A percentile compares a stretch with the other conserved stretches of the same genome.
phyloP scores from a whole-genome alignment of 2,329 filamentous ascomycete genomes.

The Rhynchosporium secalis region DNA sequence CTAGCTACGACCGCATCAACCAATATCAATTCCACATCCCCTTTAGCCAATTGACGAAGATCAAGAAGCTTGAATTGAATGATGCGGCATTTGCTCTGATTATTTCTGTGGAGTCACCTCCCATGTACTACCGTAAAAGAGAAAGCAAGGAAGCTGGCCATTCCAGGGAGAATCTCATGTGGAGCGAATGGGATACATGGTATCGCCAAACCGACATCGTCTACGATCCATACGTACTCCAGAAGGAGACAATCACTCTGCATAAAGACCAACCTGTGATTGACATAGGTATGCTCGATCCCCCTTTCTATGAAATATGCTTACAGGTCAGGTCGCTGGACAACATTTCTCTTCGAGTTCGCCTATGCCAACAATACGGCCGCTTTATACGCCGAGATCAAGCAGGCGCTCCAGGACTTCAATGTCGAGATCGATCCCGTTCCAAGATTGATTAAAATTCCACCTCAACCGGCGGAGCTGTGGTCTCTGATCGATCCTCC shows the following conservation, averaged over 20 bases:
- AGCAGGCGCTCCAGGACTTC: slow-evolving; percentile 60
- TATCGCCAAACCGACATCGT: slow-evolving; percentile 64
- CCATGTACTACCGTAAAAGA: slow-evolving; percentile 40
- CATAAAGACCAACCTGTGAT: slow-evolving; percentile 53
- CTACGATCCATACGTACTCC: slow-evolving; percentile 43
- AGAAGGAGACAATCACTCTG: slow-evolving; percentile 45
- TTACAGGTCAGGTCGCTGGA: slow-evolving; percentile 56
- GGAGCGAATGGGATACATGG: slow-evolving; percentile 60
- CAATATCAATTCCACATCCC: slow-evolving; percentile 42
- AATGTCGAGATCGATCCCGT: slow-evolving; percentile 60
- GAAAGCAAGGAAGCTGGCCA: slow-evolving; percentile 39
- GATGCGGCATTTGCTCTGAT: slow-evolving; percentile 44
- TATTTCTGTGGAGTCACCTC: slow-evolving; percentile 51
- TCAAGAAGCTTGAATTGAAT: slow-evolving; percentile 43
- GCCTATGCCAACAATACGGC: slow-evolving; percentile 35
- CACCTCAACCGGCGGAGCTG: slow-evolving; percentile 41
- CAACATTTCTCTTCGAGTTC: slow-evolving; percentile 56
- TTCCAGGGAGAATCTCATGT: slow-evolving; percentile 37
- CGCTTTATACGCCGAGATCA: slow-evolving; percentile 26
- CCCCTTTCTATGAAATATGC: background rate
- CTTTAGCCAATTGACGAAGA: slow-evolving; percentile 46
- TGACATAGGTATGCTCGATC: slow-evolving; percentile 49
- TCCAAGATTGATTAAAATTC: slow-evolving; percentile 46
- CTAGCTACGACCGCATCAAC: slow-evolving; percentile 32
- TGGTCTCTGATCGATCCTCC: slow-evolving; percentile 46